Conservation (phyloP, 257 asterid genomes). For the Vinca minor region DNA sequence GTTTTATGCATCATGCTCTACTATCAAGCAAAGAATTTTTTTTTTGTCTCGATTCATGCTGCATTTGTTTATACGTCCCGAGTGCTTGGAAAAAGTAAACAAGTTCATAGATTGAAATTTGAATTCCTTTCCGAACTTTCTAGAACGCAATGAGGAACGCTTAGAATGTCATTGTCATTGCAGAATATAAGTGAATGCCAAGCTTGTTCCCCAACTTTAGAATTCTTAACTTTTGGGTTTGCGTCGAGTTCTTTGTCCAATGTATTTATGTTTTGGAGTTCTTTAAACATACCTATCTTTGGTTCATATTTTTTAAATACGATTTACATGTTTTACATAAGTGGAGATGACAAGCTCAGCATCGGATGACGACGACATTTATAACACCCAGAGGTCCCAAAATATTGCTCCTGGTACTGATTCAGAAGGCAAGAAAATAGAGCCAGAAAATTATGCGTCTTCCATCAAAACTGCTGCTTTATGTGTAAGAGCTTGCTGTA, state of each 20-base stretch:
- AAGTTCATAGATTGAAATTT: too few relatives aligned
- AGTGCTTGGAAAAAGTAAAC: too few relatives aligned
- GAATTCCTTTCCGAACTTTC: too few relatives aligned
- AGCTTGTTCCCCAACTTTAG: background rate
- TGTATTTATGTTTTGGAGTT: background rate
- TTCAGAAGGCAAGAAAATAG: slow-evolving; percentile 30
- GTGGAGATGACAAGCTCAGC: slow-evolving; percentile 27
- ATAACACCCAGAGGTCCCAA: slow-evolving; percentile 22
- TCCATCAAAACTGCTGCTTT: slow-evolving; percentile 72
- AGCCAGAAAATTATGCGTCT: slow-evolving; percentile 39
- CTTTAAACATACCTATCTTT: background rate
- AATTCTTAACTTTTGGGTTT: background rate
- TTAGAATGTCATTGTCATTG: too few relatives aligned
- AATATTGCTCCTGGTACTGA: slow-evolving; percentile 24
- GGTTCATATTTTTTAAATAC: background rate
- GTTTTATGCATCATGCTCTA: too few relatives aligned
- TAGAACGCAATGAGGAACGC: too few relatives aligned
- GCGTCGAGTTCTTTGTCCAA: background rate
- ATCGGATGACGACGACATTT: slow-evolving; percentile 25
- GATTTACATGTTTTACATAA: slow-evolving; percentile 27
- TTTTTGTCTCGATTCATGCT: too few relatives aligned
- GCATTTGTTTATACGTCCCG: too few relatives aligned
- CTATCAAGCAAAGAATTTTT: too few relatives aligned
- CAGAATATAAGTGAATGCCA: background rate
- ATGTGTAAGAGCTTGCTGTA: slow-evolving; percentile 51